Evolutionary conservation across 805 yeast genomes (phyloP), one percentile per base, ranked within the genome.

Genomic region (Saccharomycopsis olivae): DNA sequence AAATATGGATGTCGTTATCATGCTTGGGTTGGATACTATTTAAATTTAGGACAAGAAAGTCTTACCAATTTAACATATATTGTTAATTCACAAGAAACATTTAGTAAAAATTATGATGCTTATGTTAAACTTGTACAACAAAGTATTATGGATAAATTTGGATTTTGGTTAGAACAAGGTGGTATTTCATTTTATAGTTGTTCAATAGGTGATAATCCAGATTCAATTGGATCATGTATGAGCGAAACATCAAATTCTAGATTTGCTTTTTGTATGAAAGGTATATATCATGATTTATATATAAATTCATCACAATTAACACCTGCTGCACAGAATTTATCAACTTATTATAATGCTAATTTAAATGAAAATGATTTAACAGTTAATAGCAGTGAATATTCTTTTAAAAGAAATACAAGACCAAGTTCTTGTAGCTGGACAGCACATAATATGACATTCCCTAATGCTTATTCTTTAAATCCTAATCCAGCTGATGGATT

Each of bases 1-100:
- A 27, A 25, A n/a, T 41, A 42, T 23, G 48, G 48, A 11, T 44
- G 48, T 28, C 15, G 24, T 6, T 37, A 36, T 17, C 28, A 37
- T 18, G 44, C 39, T 11, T 21, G 20, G 29, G 48, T 35, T 2
- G 16, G 33, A 17, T 44, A 44, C 18, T 33, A 29, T 18, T 34
- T 44, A 11, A 36, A 40, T 16, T 29, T 29, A 20, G 48, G 48
- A 11, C 16, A 32, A 8, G 29, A 13, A 9, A 43, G 43, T 4
- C 31, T 38, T 10, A 17, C n/a, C 4, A 44, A 44, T 37, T 27
- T 44, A 4, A 41, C 48, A 5, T 40, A 20, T 15, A 23, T 40
- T 24, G 15, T 44, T n/a, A 34, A 41, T 5, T 13, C 41, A 8
- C 34, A 38, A 11, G 14, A 15, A 5, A 36, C 42, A 2, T 44